Percentiles rank a stretch among this genome's conserved stretches.
Conservation (phyloP, 1,284 basidiomycete species). For the Lignosus rhinocerotis region DNA sequence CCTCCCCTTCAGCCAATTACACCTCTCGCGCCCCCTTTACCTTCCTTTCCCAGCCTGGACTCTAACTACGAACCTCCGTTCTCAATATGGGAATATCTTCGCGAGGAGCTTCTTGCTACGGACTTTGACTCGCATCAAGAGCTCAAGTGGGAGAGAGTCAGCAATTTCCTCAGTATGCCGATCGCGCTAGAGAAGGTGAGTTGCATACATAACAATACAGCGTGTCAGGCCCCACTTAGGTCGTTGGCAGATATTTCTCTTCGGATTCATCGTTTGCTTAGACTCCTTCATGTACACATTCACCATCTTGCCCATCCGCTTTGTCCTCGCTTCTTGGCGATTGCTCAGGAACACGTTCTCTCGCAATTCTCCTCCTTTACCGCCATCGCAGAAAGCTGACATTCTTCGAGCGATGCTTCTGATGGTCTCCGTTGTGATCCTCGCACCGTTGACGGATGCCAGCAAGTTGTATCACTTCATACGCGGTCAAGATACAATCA, state of each 20-base stretch:
- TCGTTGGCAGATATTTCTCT: conserved; percentile 74
- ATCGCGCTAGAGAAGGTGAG: conserved; percentile 90
- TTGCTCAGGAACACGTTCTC: conserved; percentile 56
- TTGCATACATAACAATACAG: neutral
- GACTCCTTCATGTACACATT: conserved; percentile 99
- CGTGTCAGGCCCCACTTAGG: conserved; percentile 1
- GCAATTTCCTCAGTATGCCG: conserved; percentile 94
- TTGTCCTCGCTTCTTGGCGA: conserved; percentile 65
- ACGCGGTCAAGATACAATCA: conserved; percentile 98
- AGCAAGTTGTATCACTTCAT: conserved; percentile 99
- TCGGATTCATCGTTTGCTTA: conserved; percentile 92
- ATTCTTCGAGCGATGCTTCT: conserved; percentile 83
- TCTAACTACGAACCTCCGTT: conserved; percentile 49
- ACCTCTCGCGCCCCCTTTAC: conserved; percentile 18
- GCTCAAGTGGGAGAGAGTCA: conserved; percentile 95
- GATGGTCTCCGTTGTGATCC: conserved; percentile 71
- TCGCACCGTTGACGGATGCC: conserved; percentile 87
- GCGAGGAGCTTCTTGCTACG: conserved; percentile 84
- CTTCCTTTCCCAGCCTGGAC: conserved; percentile 25
- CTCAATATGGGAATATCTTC: conserved; percentile 90
- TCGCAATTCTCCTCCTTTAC: conserved; percentile 54
- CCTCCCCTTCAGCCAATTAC: conserved; percentile 37
- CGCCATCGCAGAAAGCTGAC: conserved; percentile 90
- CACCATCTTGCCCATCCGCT: conserved; percentile 95
- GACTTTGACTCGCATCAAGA: conserved; percentile 94